These are phyloP conservation scores for Rubia peregrina DNA, from an alignment of 305 asterid genomes.

Conservation along the genomic window DNA sequence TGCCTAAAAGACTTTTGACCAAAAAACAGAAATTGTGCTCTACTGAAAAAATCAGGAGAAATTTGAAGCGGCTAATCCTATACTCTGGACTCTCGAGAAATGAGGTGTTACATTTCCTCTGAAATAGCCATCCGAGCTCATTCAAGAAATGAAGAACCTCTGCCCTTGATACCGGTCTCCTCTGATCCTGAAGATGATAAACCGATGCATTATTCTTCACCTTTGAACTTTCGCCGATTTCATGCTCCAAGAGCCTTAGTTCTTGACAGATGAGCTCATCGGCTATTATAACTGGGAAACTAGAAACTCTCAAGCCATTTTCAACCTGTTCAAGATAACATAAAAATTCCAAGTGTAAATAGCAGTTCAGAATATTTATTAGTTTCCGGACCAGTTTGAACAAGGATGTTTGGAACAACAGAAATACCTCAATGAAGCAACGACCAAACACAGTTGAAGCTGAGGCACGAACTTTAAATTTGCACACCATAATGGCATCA, in stretches of 20 bases:
- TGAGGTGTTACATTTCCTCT: constrained; percentile 47
- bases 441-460: constrained; percentile 50
- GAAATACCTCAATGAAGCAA: constrained; percentile 72
- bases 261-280: constrained; percentile 64
- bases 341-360: not conserved
- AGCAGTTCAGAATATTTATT: not conserved
- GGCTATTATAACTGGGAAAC: constrained; percentile 75
- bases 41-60: constrained; percentile 60
- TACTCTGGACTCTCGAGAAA: constrained; percentile 45
- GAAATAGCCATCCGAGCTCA: constrained; percentile 88
- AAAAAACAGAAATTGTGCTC: constrained; percentile 62
- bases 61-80: constrained; percentile 49
- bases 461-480: constrained; percentile 38
- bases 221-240: constrained; percentile 32
- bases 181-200: constrained; percentile 24
- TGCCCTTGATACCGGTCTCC: constrained; percentile 36
- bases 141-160: constrained; percentile 53
- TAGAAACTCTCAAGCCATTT: constrained; percentile 44
- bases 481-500: constrained; percentile 45
- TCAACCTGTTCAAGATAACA: constrained; percentile 44
- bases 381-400: not conserved
- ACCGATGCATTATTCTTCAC: constrained; percentile 17
- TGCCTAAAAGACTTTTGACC: constrained; percentile 54
- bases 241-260: constrained; percentile 58
- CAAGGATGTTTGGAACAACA: not conserved